A percentile compares a stretch with the other conserved stretches of the same genome.
Conservation (phyloP, 1,284 basidiomycete genomes). For the Xerocomus tenax region DNA sequence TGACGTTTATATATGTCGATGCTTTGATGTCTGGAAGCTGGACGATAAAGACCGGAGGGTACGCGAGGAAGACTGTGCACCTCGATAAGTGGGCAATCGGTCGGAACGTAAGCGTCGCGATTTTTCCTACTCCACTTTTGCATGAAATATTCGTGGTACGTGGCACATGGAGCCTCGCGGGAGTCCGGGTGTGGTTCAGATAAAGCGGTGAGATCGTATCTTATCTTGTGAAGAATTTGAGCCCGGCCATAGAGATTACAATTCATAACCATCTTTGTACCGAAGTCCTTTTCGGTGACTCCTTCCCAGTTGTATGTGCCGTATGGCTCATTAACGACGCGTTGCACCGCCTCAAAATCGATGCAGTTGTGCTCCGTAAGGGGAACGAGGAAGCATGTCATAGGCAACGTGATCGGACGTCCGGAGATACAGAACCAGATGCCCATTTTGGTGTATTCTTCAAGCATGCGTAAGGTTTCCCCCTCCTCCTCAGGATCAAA, state of each 20-base stretch:
- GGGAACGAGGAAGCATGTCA: slow-evolving; percentile 58
- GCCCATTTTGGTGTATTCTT: slow-evolving; percentile 53
- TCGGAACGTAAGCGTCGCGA: slow-evolving; percentile 38
- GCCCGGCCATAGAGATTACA: slow-evolving; percentile 47
- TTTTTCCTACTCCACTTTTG: slow-evolving; percentile 46
- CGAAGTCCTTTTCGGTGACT: slow-evolving; percentile 42
- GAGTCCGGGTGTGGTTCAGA: slow-evolving; percentile 46
- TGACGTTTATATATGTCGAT: slow-evolving; percentile 17
- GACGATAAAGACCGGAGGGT: slow-evolving; percentile 38
- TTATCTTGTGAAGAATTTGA: slow-evolving; percentile 47
- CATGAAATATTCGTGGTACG: slow-evolving; percentile 54
- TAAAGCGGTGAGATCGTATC: slow-evolving; percentile 55
- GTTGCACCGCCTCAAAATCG: slow-evolving; percentile 50
- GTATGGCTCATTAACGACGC: slow-evolving; percentile 40
- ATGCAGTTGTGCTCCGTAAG: slow-evolving; percentile 40
- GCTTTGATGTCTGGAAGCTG: slow-evolving; percentile 24
- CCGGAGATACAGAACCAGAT: slow-evolving; percentile 58
- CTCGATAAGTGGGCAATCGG: slow-evolving; percentile 54
- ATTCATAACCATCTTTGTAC: slow-evolving; percentile 46
- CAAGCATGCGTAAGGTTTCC: slow-evolving; percentile 42
- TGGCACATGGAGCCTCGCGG: slow-evolving; percentile 39
- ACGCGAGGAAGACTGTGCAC: slow-evolving; percentile 37
- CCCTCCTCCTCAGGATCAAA: slow-evolving; percentile 40
- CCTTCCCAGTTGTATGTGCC: slow-evolving; percentile 49
- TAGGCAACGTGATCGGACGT: slow-evolving; percentile 41